Conservation (phyloP, 2,329 filamentous ascomycete genomes). For the Colletotrichum sp. region DNA sequence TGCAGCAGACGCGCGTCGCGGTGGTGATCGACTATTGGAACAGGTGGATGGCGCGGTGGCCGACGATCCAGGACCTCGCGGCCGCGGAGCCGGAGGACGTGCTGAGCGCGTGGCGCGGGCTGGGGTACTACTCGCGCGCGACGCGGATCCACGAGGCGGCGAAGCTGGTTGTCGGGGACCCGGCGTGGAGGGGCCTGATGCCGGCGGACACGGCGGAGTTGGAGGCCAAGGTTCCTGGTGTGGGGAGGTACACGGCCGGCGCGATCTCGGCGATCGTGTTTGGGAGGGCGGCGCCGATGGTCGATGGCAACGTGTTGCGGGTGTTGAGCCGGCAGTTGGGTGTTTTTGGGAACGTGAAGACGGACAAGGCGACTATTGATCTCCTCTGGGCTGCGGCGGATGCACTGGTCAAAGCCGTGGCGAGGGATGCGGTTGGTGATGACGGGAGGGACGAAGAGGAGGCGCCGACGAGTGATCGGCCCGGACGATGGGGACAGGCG, state of each 20-base stretch:
- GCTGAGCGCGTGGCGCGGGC: conserved; percentile 61
- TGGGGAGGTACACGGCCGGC: conserved; percentile 67
- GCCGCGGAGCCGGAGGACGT: conserved; percentile 60
- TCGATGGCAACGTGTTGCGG: conserved; percentile 67
- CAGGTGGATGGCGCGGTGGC: conserved; percentile 65
- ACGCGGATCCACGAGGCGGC: conserved; percentile 64
- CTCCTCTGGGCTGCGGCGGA: conserved; percentile 64
- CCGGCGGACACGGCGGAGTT: conserved; percentile 51
- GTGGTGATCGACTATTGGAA: conserved; percentile 69
- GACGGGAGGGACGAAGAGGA: conserved; percentile 22
- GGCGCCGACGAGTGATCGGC: conserved; percentile 48
- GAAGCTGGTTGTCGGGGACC: conserved; percentile 50
- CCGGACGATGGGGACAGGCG: conserved; percentile 68
- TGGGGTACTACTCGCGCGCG: conserved; percentile 70
- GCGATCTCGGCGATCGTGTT: conserved; percentile 69
- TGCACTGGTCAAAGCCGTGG: conserved; percentile 57
- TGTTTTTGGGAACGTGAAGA: conserved; percentile 60
- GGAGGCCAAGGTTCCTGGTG: conserved; percentile 59
- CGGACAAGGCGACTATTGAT: conserved; percentile 57
- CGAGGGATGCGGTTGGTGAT: conserved; percentile 36
- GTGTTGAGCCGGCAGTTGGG: conserved; percentile 67
- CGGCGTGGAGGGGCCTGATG: conserved; percentile 49
- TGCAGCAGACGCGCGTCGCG: conserved; percentile 69
- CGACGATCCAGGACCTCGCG: conserved; percentile 61
- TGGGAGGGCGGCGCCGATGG: conserved; percentile 62